Percentiles rank a stretch among this genome's conserved stretches.
Conservation (phyloP, 768 basidiomycete species). For the Hericium erinaceus region DNA sequence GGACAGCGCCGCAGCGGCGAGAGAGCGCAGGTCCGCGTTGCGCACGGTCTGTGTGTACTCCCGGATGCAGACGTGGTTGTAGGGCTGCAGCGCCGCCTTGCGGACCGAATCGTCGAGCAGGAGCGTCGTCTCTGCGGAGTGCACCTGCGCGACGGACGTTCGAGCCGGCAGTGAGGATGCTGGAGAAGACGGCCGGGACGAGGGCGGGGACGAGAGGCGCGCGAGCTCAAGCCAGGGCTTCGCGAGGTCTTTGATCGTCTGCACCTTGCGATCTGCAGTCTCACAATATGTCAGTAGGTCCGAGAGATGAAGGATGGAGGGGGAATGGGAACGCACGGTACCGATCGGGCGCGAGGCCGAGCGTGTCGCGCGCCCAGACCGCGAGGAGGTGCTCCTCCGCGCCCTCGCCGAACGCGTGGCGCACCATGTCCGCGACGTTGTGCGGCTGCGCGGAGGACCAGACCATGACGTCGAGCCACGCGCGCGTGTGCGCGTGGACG, state of each 20-base stretch:
- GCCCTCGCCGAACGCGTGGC: constrained; percentile 41
- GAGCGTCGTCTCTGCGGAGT: constrained; percentile 39
- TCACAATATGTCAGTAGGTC: neutral
- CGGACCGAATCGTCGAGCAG: constrained; percentile 43
- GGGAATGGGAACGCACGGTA: constrained; percentile 47
- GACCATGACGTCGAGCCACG: constrained; percentile 78
- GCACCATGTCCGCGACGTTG: constrained; percentile 69
- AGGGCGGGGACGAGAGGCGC: constrained; percentile 1
- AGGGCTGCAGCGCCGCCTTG: constrained; percentile 63
- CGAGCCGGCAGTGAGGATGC: neutral
- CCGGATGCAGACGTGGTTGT: constrained; percentile 69
- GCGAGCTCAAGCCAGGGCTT: constrained; percentile 52
- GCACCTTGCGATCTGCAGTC: constrained; percentile 24
- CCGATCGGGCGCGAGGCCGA: constrained; percentile 50
- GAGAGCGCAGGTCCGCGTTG: constrained; percentile 24
- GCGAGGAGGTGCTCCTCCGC: constrained; percentile 36
- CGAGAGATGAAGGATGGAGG: neutral
- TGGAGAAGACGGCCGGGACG: constrained; percentile 4
- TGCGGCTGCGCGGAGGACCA: constrained; percentile 85
- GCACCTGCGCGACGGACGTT: constrained; percentile 9
- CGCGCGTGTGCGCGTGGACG: constrained; percentile 46
- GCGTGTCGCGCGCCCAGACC: constrained; percentile 73
- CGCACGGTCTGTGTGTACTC: constrained; percentile 51
- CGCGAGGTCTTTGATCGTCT: constrained; percentile 68
- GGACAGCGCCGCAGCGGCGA: constrained; percentile 7